Evolutionary conservation across 139 green algal species (phyloP).

Genomic region (Chlorella sp.): DNA sequence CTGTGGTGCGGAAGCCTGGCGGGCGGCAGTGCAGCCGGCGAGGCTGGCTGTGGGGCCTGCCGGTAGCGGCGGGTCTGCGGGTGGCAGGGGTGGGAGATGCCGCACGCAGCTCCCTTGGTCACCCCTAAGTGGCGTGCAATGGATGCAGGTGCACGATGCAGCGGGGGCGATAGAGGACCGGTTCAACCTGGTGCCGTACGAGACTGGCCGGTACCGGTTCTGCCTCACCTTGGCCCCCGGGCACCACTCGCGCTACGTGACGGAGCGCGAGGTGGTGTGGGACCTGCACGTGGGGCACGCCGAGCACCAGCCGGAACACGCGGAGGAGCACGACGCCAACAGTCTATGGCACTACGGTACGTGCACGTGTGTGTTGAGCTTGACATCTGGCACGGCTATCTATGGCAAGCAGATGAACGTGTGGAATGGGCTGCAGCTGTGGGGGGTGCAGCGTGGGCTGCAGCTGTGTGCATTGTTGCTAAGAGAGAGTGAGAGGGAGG

Average conservation of each 20-base stretch:
- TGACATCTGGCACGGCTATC: too few relatives aligned
- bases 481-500: too few relatives aligned
- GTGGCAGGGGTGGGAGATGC: too few relatives aligned
- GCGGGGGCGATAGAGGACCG: constrained; percentile 23
- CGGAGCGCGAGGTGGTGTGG: constrained; percentile 36
- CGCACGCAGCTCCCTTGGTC: too few relatives aligned
- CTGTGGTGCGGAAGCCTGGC: background rate
- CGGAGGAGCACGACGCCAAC: constrained; percentile 47
- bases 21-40: background rate
- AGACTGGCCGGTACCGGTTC: constrained; percentile 41
- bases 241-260: constrained; percentile 16
- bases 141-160: constrained; percentile 33
- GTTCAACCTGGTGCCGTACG: constrained; percentile 48
- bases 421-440: too few relatives aligned
- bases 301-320: constrained; percentile 15
- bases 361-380: too few relatives aligned
- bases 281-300: constrained; percentile 42
- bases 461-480: too few relatives aligned
- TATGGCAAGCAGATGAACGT: too few relatives aligned
- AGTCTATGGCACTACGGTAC: constrained; percentile 33
- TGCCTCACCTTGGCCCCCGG: constrained; percentile 35
- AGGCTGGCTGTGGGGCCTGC: too few relatives aligned
- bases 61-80: too few relatives aligned
- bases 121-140: too few relatives aligned
- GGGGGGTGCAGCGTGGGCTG: too few relatives aligned